Base-by-base conservation (phyloP, 371 early-diverging fungal genomes). In the Capniomyces stellatus region DNA sequence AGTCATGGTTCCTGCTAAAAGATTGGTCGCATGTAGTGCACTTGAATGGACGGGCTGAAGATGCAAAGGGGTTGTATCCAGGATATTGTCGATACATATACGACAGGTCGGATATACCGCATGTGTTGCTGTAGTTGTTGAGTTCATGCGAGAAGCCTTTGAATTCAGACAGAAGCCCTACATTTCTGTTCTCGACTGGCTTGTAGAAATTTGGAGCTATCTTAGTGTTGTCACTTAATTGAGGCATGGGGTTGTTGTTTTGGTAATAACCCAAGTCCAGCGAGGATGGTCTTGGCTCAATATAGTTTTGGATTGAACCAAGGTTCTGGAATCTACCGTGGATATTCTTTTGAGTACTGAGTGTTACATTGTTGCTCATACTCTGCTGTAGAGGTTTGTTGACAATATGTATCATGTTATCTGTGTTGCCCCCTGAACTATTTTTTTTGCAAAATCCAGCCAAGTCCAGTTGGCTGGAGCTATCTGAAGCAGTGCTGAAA, bases 1-100 rank as follows among this genome's bases (percentile, higher is more conserved):
- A 63, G 60, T 89, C 90, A 56, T 89, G 89, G 56, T 89, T 86
- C 35, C 90, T 74, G 54, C 85, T 75, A 57, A 89, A 89, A 1
- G 86, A 78, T 43, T 81, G 75, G 31, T 71, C 58, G 60, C 90
- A 89, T 1, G 73, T 68, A 29, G 63, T 62, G 58, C 90, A 89
- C 3, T 76, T 71, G 71, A 83, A 89, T 0, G 88, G 88, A 43
- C 84, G 72, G 4, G 61, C 35, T 35, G 15, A 15, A 10, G 35
- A 35, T 35, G 35, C 6, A 35, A 15, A 35, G 35, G 6, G 35
- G 35, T 35, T 35, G 35, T 15, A 10, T 35, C 35, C 15, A 10
- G 35, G 15, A 35, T 10, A 10, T 10, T 35, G 6, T 35, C 15
- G 35, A 35, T 10, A 15, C 10, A 6, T 35, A 6, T 10, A 35